Conservation (phyloP, 805 yeast genomes). For the Candida fluviatilis region DNA sequence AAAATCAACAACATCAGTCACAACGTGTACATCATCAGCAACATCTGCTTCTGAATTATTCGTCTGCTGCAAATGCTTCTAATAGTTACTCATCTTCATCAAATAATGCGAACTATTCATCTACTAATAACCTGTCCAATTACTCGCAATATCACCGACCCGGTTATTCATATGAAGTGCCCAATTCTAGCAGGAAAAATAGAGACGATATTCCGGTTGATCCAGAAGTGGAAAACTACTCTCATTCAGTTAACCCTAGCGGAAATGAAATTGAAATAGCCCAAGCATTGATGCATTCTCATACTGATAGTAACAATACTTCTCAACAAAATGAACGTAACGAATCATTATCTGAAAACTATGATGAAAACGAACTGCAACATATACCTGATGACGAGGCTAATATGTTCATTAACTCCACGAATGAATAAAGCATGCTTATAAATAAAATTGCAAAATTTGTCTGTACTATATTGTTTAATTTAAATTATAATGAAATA, state of each 20-base stretch:
- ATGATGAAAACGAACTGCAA: slow-evolving; percentile 5
- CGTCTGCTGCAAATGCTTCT: neutral
- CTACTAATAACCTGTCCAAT: slow-evolving; percentile 1
- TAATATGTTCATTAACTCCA: slow-evolving; percentile 13
- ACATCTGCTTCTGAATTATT: slow-evolving; percentile 12
- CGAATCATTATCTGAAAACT: neutral
- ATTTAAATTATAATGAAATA: too few relatives aligned
- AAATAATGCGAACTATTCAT: neutral
- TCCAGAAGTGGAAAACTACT: slow-evolving; percentile 53
- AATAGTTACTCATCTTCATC: neutral
- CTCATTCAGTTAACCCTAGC: slow-evolving; percentile 28
- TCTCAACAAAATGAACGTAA: slow-evolving; percentile 15
- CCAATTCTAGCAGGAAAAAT: slow-evolving; percentile 5
- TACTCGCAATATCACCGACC: slow-evolving; percentile 7
- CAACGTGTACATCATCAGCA: slow-evolving; percentile 33
- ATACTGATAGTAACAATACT: slow-evolving; percentile 22
- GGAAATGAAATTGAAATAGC: slow-evolving; percentile 62
- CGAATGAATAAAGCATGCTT: neutral
- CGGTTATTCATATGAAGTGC: slow-evolving; percentile 6
- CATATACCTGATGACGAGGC: slow-evolving; percentile 13
- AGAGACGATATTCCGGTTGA: slow-evolving; percentile 47
- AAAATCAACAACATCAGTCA: slow-evolving; percentile 17
- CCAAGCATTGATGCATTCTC: slow-evolving; percentile 60
- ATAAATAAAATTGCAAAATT: too few relatives aligned
- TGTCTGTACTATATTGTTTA: too few relatives aligned